Percentiles rank a stretch among this genome's conserved stretches.
phyloP scores from a whole-genome alignment of 257 asterid species.

The Echites panduratus region DNA sequence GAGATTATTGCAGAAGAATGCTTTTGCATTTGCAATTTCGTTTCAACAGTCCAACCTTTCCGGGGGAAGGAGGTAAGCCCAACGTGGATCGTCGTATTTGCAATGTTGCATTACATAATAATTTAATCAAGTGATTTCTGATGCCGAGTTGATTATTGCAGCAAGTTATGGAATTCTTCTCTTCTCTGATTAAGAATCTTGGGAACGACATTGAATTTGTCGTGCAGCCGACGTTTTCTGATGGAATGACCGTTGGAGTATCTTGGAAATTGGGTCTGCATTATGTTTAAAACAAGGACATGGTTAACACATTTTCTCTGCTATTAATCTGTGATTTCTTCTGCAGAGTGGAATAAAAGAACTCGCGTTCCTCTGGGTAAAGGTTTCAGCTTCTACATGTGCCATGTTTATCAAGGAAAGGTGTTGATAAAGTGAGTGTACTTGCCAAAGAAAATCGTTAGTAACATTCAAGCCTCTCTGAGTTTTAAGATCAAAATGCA shows the following conservation, averaged over 20 bases:
- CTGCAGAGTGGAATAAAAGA: slow-evolving; percentile 44
- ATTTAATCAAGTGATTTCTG: too few species aligned
- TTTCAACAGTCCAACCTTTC: slow-evolving; percentile 38
- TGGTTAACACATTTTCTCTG: too few species aligned
- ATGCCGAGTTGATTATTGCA: slow-evolving; percentile 19
- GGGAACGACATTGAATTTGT: slow-evolving; percentile 51
- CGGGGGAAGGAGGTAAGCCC: slow-evolving; percentile 61
- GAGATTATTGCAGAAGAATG: slow-evolving; percentile 73
- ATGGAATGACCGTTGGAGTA: slow-evolving; percentile 57
- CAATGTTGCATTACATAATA: neutral
- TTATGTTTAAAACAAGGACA: neutral
- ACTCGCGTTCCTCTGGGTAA: slow-evolving; percentile 49
- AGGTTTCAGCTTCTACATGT: slow-evolving; percentile 57
- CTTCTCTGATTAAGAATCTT: slow-evolving; percentile 35
- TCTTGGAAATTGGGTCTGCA: slow-evolving; percentile 60
- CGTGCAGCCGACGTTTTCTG: slow-evolving; percentile 45
- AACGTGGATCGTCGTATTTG: neutral
- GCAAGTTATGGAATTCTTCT: slow-evolving; percentile 65
- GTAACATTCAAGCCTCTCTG: too few species aligned
- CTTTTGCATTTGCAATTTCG: slow-evolving; percentile 50
- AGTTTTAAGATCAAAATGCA: neutral
- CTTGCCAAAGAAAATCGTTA: too few species aligned
- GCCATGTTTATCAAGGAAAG: slow-evolving; percentile 58
- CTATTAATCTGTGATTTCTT: neutral
- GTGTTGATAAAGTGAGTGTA: slow-evolving; percentile 50